Percentiles rank a stretch among this genome's conserved stretches.
phyloP scores from a whole-genome alignment of 192 early-diverging fungal genomes.

The Polychytrium aggregatum region DNA sequence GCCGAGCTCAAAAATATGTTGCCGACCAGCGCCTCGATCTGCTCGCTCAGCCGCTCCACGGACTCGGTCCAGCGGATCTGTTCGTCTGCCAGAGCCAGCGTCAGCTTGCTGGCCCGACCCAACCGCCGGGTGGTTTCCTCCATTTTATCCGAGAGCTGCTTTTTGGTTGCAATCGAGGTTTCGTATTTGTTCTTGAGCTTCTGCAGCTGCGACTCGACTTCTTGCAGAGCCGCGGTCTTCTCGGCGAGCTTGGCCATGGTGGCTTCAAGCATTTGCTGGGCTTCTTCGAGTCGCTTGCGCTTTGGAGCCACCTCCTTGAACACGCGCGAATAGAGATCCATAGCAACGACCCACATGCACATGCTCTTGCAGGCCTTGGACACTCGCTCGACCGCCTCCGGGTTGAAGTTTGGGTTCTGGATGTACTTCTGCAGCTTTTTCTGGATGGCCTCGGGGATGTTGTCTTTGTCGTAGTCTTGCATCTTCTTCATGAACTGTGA shows the following conservation, averaged over 20 bases:
- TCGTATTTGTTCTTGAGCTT: conserved; percentile 48
- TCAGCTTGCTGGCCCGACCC: conserved; percentile 42
- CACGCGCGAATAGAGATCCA: conserved; percentile 47
- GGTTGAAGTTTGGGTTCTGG: conserved; percentile 43
- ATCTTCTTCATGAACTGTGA: conserved; percentile 53
- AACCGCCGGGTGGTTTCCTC: conserved; percentile 48
- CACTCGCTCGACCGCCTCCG: conserved; percentile 42
- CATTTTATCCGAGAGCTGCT: conserved; percentile 45
- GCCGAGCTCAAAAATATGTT: conserved; percentile 48
- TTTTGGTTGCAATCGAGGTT: conserved; percentile 36
- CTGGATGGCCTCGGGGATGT: conserved; percentile 36
- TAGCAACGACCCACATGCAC: conserved; percentile 53
- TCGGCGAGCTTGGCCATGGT: conserved; percentile 44
- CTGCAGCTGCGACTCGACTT: conserved; percentile 44
- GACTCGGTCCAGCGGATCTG: conserved; percentile 50
- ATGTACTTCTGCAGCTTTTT: conserved; percentile 51
- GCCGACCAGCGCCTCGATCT: conserved; percentile 40
- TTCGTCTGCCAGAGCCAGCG: conserved; percentile 45
- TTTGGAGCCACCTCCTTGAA: conserved; percentile 47
- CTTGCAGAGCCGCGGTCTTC: conserved; percentile 40
- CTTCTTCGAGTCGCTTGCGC: conserved; percentile 41
- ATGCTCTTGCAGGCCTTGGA: conserved; percentile 47
- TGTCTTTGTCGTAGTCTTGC: conserved; percentile 49
- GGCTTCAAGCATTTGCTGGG: conserved; percentile 33
- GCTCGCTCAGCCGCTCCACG: conserved; percentile 32